Evolutionary conservation across 352 stramenopile species (phyloP).

Genomic region (Phytophthora gonapodyides): DNA sequence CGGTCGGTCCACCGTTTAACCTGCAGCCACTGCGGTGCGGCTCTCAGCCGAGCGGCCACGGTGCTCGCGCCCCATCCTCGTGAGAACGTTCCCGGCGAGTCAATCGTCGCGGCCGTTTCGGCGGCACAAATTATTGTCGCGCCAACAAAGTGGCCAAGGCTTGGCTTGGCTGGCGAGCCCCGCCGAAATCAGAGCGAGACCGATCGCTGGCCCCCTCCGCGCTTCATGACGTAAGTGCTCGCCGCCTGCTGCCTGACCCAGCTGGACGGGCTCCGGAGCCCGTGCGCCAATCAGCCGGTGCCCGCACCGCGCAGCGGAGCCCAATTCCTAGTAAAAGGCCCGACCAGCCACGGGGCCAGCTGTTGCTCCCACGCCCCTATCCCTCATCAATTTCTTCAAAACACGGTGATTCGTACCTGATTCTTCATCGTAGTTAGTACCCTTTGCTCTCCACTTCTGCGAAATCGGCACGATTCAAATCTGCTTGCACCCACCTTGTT

Average conservation of each 20-base stretch:
- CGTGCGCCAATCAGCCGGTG: constrained; percentile 29
- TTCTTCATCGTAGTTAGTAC: not conserved
- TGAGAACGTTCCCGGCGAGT: constrained; percentile 30
- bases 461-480: not conserved
- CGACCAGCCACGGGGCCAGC: constrained; percentile 8
- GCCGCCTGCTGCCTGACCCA: not conserved
- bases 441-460: constrained; percentile 1
- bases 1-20: not conserved
- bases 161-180: not conserved
- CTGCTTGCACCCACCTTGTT: not conserved
- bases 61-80: constrained; percentile 20
- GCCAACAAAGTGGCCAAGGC: not conserved
- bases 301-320: constrained; percentile 10
- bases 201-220: too few species aligned
- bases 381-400: constrained; percentile 1
- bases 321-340: constrained; percentile 13
- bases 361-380: not conserved
- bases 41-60: not conserved
- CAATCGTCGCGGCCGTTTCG: constrained; percentile 28
- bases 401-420: constrained; percentile 10
- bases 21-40: not conserved
- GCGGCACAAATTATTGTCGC: constrained; percentile 31
- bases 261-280: constrained; percentile 7
- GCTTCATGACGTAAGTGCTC: constrained; percentile 16
- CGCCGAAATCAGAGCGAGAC: not conserved